Conservation (phyloP, 331 rosid genomes). For the Spiraea crenata region DNA sequence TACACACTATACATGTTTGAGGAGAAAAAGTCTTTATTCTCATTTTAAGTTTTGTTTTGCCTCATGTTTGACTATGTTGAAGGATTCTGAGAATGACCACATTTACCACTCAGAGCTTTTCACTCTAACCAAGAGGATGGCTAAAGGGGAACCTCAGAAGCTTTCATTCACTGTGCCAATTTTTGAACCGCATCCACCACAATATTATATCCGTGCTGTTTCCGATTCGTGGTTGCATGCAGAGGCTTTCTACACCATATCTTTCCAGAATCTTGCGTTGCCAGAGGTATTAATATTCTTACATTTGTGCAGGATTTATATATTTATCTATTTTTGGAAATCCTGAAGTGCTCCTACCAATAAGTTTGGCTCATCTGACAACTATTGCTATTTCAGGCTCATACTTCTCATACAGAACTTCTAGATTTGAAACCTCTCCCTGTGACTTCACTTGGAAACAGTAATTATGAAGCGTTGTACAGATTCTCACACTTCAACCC, state of each 20-base stretch:
- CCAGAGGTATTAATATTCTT: conserved; percentile 66
- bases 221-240: conserved; percentile 97
- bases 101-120: conserved; percentile 90
- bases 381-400: conserved; percentile 52
- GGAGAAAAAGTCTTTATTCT: neutral
- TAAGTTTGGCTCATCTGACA: conserved; percentile 28
- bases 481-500: conserved; percentile 95
- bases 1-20: neutral
- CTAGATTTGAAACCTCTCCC: conserved; percentile 96
- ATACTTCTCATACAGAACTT: conserved; percentile 88
- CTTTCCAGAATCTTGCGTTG: conserved; percentile 78
- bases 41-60: conserved; percentile 16
- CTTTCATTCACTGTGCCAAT: conserved; percentile 96
- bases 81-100: conserved; percentile 96
- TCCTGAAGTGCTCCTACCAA: conserved; percentile 22
- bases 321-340: neutral
- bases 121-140: conserved; percentile 79
- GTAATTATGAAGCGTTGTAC: conserved; percentile 63
- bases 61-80: conserved; percentile 30
- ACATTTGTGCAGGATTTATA: neutral
- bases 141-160: conserved; percentile 82
- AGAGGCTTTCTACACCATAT: conserved; percentile 86
- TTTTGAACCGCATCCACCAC: conserved; percentile 99
- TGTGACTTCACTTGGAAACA: conserved; percentile 74
- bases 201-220: conserved; percentile 85